Percentiles rank a stretch among this genome's conserved stretches.
phyloP scores from a whole-genome alignment of 306 rosid genomes.

The Crataegus laevigata region DNA sequence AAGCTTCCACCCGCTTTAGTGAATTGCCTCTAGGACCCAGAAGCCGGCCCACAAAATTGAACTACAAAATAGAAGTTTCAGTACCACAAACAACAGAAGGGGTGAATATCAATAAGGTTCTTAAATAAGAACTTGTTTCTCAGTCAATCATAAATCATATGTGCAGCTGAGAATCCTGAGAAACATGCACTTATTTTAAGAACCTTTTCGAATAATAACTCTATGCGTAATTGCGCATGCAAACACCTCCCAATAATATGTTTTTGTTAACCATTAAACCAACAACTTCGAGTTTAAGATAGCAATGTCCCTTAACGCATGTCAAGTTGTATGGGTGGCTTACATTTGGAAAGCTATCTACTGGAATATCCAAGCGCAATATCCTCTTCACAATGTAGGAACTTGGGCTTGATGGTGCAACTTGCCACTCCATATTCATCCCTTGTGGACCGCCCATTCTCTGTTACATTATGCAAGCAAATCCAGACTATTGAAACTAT shows the following conservation, averaged over 20 bases:
- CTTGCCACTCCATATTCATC: constrained; percentile 98
- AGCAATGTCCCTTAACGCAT: not conserved
- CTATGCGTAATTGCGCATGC: not conserved
- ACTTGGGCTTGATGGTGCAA: constrained; percentile 93
- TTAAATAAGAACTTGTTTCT: not conserved
- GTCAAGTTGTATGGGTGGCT: constrained; percentile 13
- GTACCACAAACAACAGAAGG: constrained; percentile 5
- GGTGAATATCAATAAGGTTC: not conserved
- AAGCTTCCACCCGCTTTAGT: constrained; percentile 78
- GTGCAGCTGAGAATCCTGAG: not conserved
- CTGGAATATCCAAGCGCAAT: constrained; percentile 92
- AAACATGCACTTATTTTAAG: not conserved
- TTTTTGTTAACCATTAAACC: not conserved
- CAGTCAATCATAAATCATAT: not conserved
- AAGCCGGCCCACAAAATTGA: constrained; percentile 85
- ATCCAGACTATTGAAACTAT: constrained; percentile 8
- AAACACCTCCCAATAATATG: not conserved
- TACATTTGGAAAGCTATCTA: constrained; percentile 81
- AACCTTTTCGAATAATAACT: not conserved
- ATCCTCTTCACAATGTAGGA: constrained; percentile 80
- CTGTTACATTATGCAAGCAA: constrained; percentile 30
- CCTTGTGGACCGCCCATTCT: constrained; percentile 70
- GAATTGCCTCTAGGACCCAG: constrained; percentile 83
- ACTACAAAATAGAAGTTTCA: constrained; percentile 28
- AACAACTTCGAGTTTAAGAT: not conserved